phyloP scores from a whole-genome alignment of 345 rosid genomes.

The Rubroshorea leprosula region DNA sequence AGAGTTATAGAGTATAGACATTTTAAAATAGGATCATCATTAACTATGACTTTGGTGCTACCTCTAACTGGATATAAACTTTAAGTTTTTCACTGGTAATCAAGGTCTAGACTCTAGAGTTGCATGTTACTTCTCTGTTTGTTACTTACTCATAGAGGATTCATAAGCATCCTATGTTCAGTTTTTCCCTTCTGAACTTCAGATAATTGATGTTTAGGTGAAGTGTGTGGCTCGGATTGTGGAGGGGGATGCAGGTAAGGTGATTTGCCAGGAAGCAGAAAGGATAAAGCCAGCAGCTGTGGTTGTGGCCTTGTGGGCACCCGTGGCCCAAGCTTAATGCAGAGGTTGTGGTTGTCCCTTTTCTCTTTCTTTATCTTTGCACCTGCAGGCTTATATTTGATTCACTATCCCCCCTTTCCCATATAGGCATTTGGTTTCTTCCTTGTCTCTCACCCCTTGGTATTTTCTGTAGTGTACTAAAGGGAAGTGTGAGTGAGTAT shows the following conservation, averaged over 20 bases:
- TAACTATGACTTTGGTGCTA: too few species aligned
- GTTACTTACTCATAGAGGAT: too few species aligned
- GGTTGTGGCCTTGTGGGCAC: constrained; percentile 75
- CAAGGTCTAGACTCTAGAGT: too few species aligned
- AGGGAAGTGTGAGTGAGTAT: constrained; percentile 68
- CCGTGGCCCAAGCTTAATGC: constrained; percentile 72
- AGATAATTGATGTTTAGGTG: constrained; percentile 35
- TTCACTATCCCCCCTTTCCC: too few species aligned
- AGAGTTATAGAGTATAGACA: too few species aligned
- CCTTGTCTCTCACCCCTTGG: background rate
- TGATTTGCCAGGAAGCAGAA: constrained; percentile 78
- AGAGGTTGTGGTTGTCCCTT: constrained; percentile 36
- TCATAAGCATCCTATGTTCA: too few species aligned
- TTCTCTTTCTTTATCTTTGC: background rate
- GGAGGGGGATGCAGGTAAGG: constrained; percentile 72
- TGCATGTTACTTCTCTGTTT: too few species aligned
- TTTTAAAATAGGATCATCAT: too few species aligned
- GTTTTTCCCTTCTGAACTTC: background rate
- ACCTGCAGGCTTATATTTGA: background rate
- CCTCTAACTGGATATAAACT: too few species aligned
- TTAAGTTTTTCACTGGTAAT: too few species aligned
- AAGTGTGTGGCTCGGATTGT: constrained; percentile 57
- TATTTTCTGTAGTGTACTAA: constrained; percentile 45
- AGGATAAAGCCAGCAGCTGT: constrained; percentile 81
- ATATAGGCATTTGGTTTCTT: too few species aligned